Base-by-base conservation (phyloP, 768 basidiomycete genomes). In the Cubamyces sp. region DNA sequence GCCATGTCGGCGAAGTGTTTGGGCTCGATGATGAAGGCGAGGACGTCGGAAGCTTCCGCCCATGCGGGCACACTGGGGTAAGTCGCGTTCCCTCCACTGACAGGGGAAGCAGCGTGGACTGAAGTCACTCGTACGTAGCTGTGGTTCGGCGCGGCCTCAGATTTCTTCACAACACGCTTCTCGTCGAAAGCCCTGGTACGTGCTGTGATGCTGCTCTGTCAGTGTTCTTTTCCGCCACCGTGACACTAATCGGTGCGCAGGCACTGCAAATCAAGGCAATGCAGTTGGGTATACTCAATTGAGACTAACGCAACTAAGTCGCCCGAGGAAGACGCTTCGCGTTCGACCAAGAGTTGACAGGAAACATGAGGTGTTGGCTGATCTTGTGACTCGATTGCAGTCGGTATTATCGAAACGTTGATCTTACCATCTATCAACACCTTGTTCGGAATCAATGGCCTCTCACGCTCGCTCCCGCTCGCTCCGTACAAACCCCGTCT, bases 1-100 rank as follows among this genome's bases (percentile, higher is more conserved):
- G 71, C 9, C 56, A 69, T 28, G 76, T 76, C 1, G 66, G 69
- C 58, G 15, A 51, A 23, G 68, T 79, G 1, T 79, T 75, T 74
- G 78, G 79, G 0, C 19, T 80, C 16, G 78, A 82, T 53, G 71
- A 74, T 25, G 80, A 80, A 63, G 78, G 77, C 1, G 80, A 81
- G 55, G 48, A 76, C 3, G 63, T 62, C 42, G 76, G 76, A 12
- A 66, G 72, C 53, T 81, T 76, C 57, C 71, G 76, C 12, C 79
- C 77, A 6, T 74, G 77, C 2, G 81, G 81, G 0, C 74, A 79
- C 62, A 79, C 79, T 18, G 78, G 77, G 8, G 78, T 79, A 57
- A 30, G 75, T 69, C 34, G 6, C 9, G 11, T 7, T 34, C 1
- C 9, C 34, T 5, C 34, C 1, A 5, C 9, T 9, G 3, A 11